Percentiles rank a stretch among this genome's conserved stretches.
Evolutionary conservation across 805 yeast species (phyloP).

Genomic region (Ogataea kodamae): DNA sequence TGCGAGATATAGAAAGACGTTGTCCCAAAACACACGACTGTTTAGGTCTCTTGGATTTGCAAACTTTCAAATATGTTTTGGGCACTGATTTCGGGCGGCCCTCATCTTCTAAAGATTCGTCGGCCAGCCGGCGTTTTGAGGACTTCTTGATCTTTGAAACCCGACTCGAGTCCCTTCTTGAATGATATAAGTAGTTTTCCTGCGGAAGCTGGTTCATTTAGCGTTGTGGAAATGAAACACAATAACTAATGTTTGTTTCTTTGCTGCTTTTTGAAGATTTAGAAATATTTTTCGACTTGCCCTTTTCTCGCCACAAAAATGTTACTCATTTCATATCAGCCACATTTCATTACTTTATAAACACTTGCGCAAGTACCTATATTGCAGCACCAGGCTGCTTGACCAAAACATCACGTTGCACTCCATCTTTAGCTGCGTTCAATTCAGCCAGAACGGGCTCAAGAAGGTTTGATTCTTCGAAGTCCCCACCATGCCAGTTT

Average conservation of each 20-base stretch:
- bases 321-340: constrained; percentile 1
- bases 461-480: constrained; percentile 13
- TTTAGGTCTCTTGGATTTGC: constrained; percentile 34
- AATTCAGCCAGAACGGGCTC: constrained; percentile 8
- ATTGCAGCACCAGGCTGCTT: constrained; percentile 4
- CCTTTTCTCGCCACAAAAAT: constrained; percentile 6
- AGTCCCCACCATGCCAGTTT: constrained; percentile 23
- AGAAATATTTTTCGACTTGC: constrained; percentile 8
- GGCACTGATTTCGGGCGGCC: constrained; percentile 5
- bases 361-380: constrained; percentile 7
- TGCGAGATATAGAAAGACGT: constrained; percentile 56
- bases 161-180: constrained; percentile 15
- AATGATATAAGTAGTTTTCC: constrained; percentile 5
- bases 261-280: too few relatives aligned
- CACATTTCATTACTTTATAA: constrained; percentile 2
- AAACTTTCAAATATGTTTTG: constrained; percentile 4
- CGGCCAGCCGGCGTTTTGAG: constrained; percentile 18
- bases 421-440: too few relatives aligned
- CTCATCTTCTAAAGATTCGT: constrained; percentile 15
- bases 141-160: constrained; percentile 20
- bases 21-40: constrained; percentile 47
- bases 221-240: neutral
- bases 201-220: constrained; percentile 2
- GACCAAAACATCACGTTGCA: constrained; percentile 3
- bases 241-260: constrained; percentile 9